Conservation (phyloP, 192 early-diverging fungal genomes). For the Piromyces sp. region DNA sequence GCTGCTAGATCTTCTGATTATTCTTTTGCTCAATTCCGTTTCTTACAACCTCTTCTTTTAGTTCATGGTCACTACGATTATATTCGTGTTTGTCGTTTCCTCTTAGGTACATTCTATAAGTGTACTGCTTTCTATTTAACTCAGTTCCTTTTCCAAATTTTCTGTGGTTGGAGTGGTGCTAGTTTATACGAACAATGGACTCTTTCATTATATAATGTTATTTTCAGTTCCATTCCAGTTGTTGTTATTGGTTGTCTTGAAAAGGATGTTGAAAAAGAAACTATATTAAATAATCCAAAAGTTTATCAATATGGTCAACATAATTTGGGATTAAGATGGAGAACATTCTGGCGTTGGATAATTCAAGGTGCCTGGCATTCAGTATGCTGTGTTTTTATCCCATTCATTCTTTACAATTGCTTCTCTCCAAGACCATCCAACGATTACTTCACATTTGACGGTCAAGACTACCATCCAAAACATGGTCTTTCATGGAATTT, state of each 20-base stretch:
- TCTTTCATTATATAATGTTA: conserved; percentile 21
- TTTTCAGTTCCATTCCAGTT: neutral
- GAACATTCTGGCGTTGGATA: neutral
- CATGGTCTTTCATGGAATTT: neutral
- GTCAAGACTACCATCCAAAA: neutral
- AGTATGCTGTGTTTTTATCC: neutral
- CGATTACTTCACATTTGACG: neutral
- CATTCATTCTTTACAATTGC: neutral
- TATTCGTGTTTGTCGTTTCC: conserved; percentile 57
- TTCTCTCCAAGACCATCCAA: neutral
- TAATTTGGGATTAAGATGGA: neutral
- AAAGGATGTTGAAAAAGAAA: neutral
- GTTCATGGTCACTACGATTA: conserved; percentile 85
- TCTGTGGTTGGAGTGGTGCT: conserved; percentile 56
- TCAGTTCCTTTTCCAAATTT: conserved; percentile 57
- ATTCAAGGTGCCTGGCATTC: neutral
- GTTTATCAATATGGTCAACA: neutral
- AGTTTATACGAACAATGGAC: conserved; percentile 42
- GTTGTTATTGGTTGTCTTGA: neutral
- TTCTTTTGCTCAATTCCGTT: conserved; percentile 78
- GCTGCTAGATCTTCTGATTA: conserved; percentile 77
- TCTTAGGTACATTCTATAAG: conserved; percentile 78
- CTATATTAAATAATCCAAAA: neutral
- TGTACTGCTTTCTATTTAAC: conserved; percentile 61
- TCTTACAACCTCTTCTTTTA: conserved; percentile 57